Evolutionary conservation across 1,284 basidiomycete genomes (phyloP).

Genomic region (Pterula multifida): DNA sequence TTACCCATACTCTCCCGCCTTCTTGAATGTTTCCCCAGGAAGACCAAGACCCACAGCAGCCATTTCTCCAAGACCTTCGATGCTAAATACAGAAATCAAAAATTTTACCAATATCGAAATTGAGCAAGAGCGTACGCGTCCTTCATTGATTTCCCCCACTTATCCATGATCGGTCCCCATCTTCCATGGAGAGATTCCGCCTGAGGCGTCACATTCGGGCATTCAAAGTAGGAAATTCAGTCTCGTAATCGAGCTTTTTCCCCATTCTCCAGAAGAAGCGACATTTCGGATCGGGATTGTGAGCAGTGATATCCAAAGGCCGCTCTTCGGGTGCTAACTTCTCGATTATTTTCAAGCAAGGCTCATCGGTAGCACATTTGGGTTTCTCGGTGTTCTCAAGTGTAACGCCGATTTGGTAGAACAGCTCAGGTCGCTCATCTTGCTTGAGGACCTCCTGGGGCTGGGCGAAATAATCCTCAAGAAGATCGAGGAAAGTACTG

Average conservation of each 20-base stretch:
- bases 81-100: slow-evolving; percentile 30
- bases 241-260: slow-evolving; percentile 63
- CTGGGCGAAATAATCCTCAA: slow-evolving; percentile 84
- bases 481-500: slow-evolving; percentile 63
- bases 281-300: slow-evolving; percentile 83
- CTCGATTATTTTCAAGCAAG: slow-evolving; percentile 62
- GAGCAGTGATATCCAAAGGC: slow-evolving; percentile 69
- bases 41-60: slow-evolving; percentile 70
- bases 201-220: slow-evolving; percentile 73
- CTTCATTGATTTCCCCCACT: slow-evolving; percentile 82
- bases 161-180: slow-evolving; percentile 64
- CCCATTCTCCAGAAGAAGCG: slow-evolving; percentile 89
- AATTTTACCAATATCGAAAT: neutral
- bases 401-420: slow-evolving; percentile 75
- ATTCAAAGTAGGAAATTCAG: slow-evolving; percentile 62
- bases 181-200: slow-evolving; percentile 36
- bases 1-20: slow-evolving; percentile 75
- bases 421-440: slow-evolving; percentile 73
- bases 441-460: slow-evolving; percentile 44
- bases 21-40: slow-evolving; percentile 49
- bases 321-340: slow-evolving; percentile 64
- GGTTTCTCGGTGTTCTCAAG: slow-evolving; percentile 91
- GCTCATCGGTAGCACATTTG: slow-evolving; percentile 70
- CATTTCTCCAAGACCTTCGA: slow-evolving; percentile 76
- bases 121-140: slow-evolving; percentile 46